Evolutionary conservation across 2,329 filamentous ascomycete species (phyloP).

Genomic region (Sporothrix humicola): DNA sequence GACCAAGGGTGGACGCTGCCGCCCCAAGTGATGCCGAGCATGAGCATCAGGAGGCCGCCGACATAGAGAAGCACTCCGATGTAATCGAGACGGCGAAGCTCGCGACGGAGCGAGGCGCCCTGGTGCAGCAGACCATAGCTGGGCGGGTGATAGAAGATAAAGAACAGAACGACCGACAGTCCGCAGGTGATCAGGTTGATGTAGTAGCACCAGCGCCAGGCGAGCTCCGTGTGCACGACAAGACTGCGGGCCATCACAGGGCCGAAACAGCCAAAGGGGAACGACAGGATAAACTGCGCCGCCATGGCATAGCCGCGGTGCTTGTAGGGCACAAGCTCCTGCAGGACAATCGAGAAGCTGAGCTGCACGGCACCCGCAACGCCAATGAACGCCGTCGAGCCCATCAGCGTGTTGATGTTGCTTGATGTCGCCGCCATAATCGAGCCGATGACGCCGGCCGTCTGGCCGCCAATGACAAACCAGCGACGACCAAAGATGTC

Average conservation of each 20-base stretch:
- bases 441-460: constrained; percentile 47
- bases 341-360: constrained; percentile 48
- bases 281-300: constrained; percentile 45
- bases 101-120: constrained; percentile 45
- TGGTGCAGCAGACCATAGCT: constrained; percentile 49
- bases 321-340: constrained; percentile 53
- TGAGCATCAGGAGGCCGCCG: constrained; percentile 51
- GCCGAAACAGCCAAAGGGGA: constrained; percentile 42
- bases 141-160: constrained; percentile 51
- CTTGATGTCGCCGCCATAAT: constrained; percentile 47
- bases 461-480: constrained; percentile 50
- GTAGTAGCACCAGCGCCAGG: constrained; percentile 51
- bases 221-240: constrained; percentile 45
- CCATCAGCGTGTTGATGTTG: constrained; percentile 46
- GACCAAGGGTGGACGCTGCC: constrained; percentile 53
- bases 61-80: constrained; percentile 54
- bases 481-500: constrained; percentile 50
- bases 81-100: constrained; percentile 48
- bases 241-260: constrained; percentile 45
- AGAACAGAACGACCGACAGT: constrained; percentile 46
- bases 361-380: constrained; percentile 48
- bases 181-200: constrained; percentile 48
- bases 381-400: constrained; percentile 46
- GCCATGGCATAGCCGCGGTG: constrained; percentile 45
- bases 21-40: constrained; percentile 55